phyloP scores from a whole-genome alignment of 139 green algal species.

The Coelastrella sp. region DNA sequence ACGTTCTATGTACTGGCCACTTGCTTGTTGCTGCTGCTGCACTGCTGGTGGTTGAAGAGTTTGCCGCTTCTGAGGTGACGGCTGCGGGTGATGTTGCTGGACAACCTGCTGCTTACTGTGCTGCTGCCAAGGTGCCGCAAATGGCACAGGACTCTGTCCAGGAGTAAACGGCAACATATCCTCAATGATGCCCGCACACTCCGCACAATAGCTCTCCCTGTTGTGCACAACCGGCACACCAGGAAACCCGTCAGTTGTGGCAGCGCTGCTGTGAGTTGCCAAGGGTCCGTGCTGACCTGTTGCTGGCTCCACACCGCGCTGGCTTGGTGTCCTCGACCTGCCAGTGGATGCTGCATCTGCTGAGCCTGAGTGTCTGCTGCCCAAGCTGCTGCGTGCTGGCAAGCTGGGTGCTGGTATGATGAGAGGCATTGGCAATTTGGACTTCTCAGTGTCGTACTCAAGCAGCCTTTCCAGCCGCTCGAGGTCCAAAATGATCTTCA shows the following conservation, averaged over 20 bases:
- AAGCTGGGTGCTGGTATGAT: neutral
- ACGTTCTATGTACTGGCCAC: neutral
- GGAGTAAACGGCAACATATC: conserved; percentile 44
- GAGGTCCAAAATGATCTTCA: conserved; percentile 83
- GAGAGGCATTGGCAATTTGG: neutral
- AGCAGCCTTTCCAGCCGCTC: conserved; percentile 86
- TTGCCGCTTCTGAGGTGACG: neutral
- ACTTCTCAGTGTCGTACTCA: conserved; percentile 58
- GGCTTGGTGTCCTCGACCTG: too few relatives aligned
- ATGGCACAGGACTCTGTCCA: conserved; percentile 12
- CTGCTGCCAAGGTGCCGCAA: conserved; percentile 24
- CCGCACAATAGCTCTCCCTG: conserved; percentile 36
- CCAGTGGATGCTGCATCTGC: conserved; percentile 1
- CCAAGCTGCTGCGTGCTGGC: neutral
- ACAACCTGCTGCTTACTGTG: conserved; percentile 2
- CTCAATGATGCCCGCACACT: conserved; percentile 51
- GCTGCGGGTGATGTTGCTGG: conserved; percentile 27
- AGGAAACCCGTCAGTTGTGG: neutral
- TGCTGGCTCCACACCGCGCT: neutral
- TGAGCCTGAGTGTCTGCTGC: conserved; percentile 24
- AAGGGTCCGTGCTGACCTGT: neutral
- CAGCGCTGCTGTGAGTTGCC: neutral
- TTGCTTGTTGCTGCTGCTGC: neutral
- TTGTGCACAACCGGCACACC: conserved; percentile 5
- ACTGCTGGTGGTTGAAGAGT: neutral